Base-by-base conservation (phyloP, 176 grass and related monocot genomes). In the Triticum monococcum region DNA sequence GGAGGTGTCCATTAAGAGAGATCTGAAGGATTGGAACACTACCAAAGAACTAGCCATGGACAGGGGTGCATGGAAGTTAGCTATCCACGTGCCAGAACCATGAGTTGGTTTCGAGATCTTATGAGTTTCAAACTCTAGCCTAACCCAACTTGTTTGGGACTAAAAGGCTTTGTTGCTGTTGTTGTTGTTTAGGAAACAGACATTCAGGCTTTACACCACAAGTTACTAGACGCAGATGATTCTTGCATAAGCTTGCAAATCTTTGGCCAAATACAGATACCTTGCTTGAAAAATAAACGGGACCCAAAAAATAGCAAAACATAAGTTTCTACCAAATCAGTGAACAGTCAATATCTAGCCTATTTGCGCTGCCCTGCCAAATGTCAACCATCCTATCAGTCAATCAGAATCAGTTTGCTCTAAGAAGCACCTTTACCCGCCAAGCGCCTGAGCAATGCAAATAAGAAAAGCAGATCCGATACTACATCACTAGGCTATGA, bases 241-340 rank as follows among this genome's bases (percentile, higher is more conserved):
- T 67, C 40, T 56, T 85, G 50, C 28, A 48, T 65, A 77, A 32
- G 48, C 73, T 75, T 87, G 36, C 25, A 12, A 64, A 12, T 48
- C 11, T 72, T 72, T 72, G 64, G 54, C 61, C 54, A 88, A 37
- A 70, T 63, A 62, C 54, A 84, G 50, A 79, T 68, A 89, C 40
- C 48, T 70, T 28, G 57, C 13, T 70, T 83, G 40, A 52, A 9
- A 25, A 70, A 20, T 23, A 43, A 80, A 56, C 5, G 45, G 37
- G 14, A 8, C 33, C 8, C 3, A 72, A 28, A 28, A 78, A 43
- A 46, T 70, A 38, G 50, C 18, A 6, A 18, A 54, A 23, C 35
- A 52, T 52, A 18, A 45, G 35, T 68, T 61, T 71, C 35, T 62
- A 78, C 80, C 12, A 84, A 79, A 37, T 64, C 56, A 81, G 11